Evolutionary conservation across 2,329 filamentous ascomycete species (phyloP).

Genomic region (Ophiostoma quercus): DNA sequence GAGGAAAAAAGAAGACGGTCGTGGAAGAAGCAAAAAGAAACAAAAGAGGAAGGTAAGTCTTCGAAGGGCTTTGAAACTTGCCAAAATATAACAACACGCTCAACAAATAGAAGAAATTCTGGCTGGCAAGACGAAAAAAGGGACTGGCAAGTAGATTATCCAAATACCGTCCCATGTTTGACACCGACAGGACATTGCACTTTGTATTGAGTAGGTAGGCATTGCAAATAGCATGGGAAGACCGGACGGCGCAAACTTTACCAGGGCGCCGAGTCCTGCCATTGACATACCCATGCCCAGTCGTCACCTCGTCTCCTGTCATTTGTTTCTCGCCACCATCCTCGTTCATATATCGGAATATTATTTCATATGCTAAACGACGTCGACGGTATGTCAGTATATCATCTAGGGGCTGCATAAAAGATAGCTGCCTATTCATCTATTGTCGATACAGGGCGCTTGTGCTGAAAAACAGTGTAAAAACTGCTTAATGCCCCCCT

Average conservation of each 20-base stretch:
- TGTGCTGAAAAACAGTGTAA: background rate
- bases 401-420: background rate
- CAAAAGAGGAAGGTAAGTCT: background rate
- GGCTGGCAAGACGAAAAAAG: background rate
- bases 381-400: background rate
- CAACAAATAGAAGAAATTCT: background rate
- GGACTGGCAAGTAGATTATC: background rate
- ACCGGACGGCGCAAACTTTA: background rate
- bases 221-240: background rate
- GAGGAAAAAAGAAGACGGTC: too few species aligned
- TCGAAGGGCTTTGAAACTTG: background rate
- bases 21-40: background rate
- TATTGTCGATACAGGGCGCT: background rate
- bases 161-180: background rate
- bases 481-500: background rate
- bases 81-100: background rate
- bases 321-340: background rate
- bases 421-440: background rate
- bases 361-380: background rate
- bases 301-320: background rate
- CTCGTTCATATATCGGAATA: background rate
- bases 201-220: background rate
- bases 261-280: background rate
- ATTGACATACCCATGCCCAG: background rate
- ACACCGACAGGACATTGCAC: background rate